Conservation (phyloP, 2,329 filamentous ascomycete species). For the Dothistroma pini region DNA sequence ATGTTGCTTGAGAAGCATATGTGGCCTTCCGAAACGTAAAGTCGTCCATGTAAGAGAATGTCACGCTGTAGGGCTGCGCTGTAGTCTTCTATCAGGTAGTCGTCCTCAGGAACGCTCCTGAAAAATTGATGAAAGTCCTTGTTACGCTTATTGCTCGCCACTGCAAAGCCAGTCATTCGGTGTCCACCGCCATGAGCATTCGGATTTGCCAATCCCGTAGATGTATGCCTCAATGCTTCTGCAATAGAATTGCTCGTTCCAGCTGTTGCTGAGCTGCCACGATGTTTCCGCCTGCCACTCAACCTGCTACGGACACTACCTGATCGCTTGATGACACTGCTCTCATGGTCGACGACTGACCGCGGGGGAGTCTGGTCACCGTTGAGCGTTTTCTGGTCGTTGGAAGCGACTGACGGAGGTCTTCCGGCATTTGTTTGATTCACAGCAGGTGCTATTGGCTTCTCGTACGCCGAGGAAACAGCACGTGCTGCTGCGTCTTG, state of each 20-base stretch:
- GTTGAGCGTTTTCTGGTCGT: constrained; percentile 34
- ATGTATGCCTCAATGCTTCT: constrained; percentile 67
- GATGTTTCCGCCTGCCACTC: constrained; percentile 60
- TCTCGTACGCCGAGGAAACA: constrained; percentile 58
- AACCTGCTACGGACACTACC: constrained; percentile 53
- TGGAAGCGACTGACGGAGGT: constrained; percentile 41
- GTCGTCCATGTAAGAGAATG: constrained; percentile 85
- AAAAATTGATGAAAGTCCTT: constrained; percentile 91
- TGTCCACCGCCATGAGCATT: constrained; percentile 57
- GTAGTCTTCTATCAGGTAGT: constrained; percentile 97
- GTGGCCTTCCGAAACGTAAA: constrained; percentile 96
- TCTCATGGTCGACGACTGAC: constrained; percentile 55
- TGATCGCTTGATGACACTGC: constrained; percentile 52
- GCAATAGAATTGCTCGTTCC: constrained; percentile 67
- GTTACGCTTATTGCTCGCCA: constrained; percentile 94
- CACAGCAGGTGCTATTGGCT: constrained; percentile 33
- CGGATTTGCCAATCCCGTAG: constrained; percentile 65
- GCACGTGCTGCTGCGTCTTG: constrained; percentile 58
- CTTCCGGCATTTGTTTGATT: constrained; percentile 35
- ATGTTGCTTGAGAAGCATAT: constrained; percentile 99
- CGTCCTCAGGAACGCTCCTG: constrained; percentile 94
- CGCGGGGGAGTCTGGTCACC: constrained; percentile 63
- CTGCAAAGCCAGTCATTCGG: constrained; percentile 88
- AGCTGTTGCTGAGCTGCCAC: constrained; percentile 70
- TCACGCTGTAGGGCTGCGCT: constrained; percentile 94